A percentile compares a stretch with the other conserved stretches of the same genome.
phyloP scores from a whole-genome alignment of 2,329 filamentous ascomycete species.

The Eutypa lata region DNA sequence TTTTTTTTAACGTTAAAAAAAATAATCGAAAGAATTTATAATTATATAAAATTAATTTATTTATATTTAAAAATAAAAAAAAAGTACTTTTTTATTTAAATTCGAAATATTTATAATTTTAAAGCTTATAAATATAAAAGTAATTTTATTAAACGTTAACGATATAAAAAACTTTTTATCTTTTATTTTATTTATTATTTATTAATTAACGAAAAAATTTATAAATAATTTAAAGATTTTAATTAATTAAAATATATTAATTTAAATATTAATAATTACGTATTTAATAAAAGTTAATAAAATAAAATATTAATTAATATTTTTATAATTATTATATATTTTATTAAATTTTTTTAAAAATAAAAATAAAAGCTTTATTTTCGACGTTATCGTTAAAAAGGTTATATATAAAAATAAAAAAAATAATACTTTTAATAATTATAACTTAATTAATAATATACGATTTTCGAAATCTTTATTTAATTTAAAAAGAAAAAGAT shows the following conservation, averaged over 20 bases:
- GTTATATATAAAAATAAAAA: no score
- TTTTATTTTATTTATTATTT: not conserved
- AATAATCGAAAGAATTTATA: not conserved
- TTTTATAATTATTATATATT: not conserved
- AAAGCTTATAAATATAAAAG: not conserved
- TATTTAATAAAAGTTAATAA: no score
- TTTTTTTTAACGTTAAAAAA: no score
- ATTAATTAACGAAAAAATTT: no score
- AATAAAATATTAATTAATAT: no score
- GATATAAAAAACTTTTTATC: not conserved
- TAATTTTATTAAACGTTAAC: not conserved
- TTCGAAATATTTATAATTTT: not conserved
- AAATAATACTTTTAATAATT: no score
- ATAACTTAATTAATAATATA: not conserved
- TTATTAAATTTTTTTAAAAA: no score
- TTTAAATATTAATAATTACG: no score
- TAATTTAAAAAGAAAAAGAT: not conserved
- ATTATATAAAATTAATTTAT: not conserved
- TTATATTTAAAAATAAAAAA: not conserved
- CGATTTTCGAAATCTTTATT: not conserved
- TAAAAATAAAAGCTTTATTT: no score
- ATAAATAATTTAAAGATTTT: not conserved
- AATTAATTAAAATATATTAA: not conserved
- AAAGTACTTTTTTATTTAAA: not conserved
- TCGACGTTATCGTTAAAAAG: no score